phyloP scores from a whole-genome alignment of 352 stramenopile genomes.

The Phytophthora podocarpi region DNA sequence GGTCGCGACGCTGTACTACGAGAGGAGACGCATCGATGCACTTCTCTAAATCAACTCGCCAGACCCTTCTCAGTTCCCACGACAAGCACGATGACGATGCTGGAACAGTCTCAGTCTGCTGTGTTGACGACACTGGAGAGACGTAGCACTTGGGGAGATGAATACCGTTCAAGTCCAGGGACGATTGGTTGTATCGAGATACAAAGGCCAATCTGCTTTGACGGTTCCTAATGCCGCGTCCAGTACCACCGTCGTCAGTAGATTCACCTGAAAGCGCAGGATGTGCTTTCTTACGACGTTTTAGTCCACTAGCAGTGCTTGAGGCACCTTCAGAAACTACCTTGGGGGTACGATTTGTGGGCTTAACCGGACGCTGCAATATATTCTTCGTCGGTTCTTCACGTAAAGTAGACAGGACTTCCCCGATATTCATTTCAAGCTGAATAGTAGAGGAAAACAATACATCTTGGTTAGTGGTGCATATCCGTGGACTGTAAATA shows the following conservation, averaged over 20 bases:
- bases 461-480: neutral
- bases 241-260: neutral
- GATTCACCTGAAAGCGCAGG: neutral
- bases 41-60: constrained; percentile 50
- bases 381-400: neutral
- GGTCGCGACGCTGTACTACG: constrained; percentile 32
- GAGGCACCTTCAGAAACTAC: neutral
- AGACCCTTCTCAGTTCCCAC: constrained; percentile 27
- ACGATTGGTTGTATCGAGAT: constrained; percentile 39
- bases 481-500: neutral
- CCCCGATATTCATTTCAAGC: constrained; percentile 31
- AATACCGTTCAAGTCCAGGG: constrained; percentile 3
- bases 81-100: neutral
- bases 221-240: neutral
- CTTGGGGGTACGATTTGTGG: neutral
- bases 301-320: neutral
- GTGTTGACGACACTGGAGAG: neutral
- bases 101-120: neutral
- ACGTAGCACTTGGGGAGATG: constrained; percentile 24
- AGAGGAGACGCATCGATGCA: constrained; percentile 73
- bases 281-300: constrained; percentile 26
- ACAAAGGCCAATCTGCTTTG: constrained; percentile 11
- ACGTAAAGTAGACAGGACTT: constrained; percentile 1
- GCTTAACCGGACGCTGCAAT: neutral
- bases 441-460: constrained; percentile 1